Conservation (phyloP, 1,284 basidiomycete genomes). For the Ceratobasidium papillatum region DNA sequence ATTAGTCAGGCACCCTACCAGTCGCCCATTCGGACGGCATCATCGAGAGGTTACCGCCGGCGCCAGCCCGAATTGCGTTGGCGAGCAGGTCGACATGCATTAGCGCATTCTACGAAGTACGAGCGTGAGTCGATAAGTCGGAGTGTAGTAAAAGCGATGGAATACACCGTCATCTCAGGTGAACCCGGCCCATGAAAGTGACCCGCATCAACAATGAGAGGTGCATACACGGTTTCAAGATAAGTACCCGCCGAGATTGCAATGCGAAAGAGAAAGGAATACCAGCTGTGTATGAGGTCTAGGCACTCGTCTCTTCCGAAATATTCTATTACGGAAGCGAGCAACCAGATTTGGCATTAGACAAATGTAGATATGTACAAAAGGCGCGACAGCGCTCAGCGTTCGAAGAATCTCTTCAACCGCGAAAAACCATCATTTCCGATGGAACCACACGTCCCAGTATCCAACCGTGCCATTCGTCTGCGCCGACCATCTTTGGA, state of each 20-base stretch:
- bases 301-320: slow-evolving; percentile 63
- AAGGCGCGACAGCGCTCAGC: neutral
- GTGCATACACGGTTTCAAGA: slow-evolving; percentile 72
- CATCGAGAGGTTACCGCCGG: too few species aligned
- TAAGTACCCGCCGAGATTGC: neutral
- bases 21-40: too few species aligned
- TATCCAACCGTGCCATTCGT: slow-evolving; percentile 83
- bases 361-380: too few species aligned
- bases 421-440: neutral
- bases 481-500: slow-evolving; percentile 64
- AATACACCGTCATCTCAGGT: slow-evolving; percentile 71
- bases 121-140: too few species aligned
- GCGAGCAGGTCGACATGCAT: slow-evolving; percentile 78
- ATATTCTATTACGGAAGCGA: too few species aligned
- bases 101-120: slow-evolving; percentile 65
- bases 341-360: too few species aligned
- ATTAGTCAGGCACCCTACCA: too few species aligned
- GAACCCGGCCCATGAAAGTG: slow-evolving; percentile 81
- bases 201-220: slow-evolving; percentile 81
- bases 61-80: slow-evolving; percentile 67
- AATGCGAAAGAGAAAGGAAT: slow-evolving; percentile 16
- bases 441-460: slow-evolving; percentile 75
- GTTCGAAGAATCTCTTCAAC: neutral
- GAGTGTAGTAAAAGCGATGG: too few species aligned
- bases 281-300: slow-evolving; percentile 77